Base-by-base conservation (phyloP, 768 basidiomycete genomes). In the Russula compacta region DNA sequence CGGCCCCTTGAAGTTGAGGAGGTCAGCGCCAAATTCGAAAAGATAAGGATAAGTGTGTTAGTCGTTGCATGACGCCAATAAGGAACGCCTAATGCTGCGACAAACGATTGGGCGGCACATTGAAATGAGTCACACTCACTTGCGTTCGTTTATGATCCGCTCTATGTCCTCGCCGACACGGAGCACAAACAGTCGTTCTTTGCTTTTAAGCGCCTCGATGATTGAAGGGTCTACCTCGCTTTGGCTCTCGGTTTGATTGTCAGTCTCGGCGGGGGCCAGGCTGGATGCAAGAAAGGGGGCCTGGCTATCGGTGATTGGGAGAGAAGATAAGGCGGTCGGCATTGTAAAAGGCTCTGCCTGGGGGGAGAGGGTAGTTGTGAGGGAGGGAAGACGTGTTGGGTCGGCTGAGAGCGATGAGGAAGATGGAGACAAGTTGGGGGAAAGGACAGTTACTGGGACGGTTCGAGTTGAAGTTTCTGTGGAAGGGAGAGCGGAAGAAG, bases 111-210 rank as follows among this genome's bases (percentile, higher is more conserved):
- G 29, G 29, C 6, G 12, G 21, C 49, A n/a, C 32, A 63, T 58
- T 51, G 43, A 39, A 56, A 60, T 55, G 56, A 38, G 14, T 53
- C 29, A 61, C 29, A 79, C 85, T 60, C 64, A 87, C 89, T 81
- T 83, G 68, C 79, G 82, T 71, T 91, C 89, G 61, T 74, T 80
- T 68, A 93, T 89, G 70, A 93, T 79, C 53, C 75, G 73, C 75
- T 93, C 91, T 82, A 93, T 89, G 66, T 77, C 78, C 75, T 93
- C 92, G 60, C 89, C 91, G n/a, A 93, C 80, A 77, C 88, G 92
- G 68, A 93, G 76, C 50, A 93, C 89, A 72, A 85, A 93, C 64
- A 93, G 79, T 70, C 91, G 81, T 73, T 93, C 91, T 76, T 93
- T 93, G 79, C 85, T 86, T 73, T 79, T 83, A 65, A 93, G 86